Percentiles rank a stretch among this genome's conserved stretches.
These are phyloP conservation scores for Speleostelium caveatum DNA, from an alignment of 78 protist genomes.

Conservation along the genomic window DNA sequence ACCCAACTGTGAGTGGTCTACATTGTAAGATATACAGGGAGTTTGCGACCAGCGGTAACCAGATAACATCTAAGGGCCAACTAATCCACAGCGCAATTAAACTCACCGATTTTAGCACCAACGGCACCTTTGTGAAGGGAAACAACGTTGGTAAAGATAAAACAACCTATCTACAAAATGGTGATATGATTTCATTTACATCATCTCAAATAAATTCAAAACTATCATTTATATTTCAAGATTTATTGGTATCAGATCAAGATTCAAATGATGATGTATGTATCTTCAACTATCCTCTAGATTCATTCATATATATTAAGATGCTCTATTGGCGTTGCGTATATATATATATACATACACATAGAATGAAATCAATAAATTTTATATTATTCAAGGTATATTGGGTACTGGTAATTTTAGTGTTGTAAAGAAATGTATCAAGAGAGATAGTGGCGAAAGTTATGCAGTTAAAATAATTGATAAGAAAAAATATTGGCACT, in stretches of 20 bases:
- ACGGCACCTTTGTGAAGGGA: conserved; percentile 65
- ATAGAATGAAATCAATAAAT: conserved; percentile 14
- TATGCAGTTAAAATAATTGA: conserved; percentile 65
- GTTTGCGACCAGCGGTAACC: not conserved
- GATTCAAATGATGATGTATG: conserved; percentile 17
- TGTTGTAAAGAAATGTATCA: conserved; percentile 55
- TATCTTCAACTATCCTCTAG: too few relatives aligned
- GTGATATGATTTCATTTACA: conserved; percentile 54
- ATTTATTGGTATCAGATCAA: conserved; percentile 13
- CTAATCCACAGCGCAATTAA: not conserved
- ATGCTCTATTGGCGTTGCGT: not conserved
- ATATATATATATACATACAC: not conserved
- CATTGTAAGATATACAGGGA: conserved; percentile 39
- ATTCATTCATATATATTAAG: too few relatives aligned
- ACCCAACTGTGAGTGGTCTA: conserved; percentile 58
- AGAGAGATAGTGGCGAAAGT: conserved; percentile 23
- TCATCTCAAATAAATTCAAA: conserved; percentile 7
- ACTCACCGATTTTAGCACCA: conserved; percentile 42
- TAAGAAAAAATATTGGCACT: conserved; percentile 57
- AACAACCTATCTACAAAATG: conserved; percentile 45
- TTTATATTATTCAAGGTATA: conserved; percentile 35
- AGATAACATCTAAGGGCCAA: not conserved
- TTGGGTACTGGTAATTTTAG: conserved; percentile 72
- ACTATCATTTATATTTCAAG: conserved; percentile 55
- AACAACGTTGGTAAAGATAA: conserved; percentile 21